Evolutionary conservation across 768 basidiomycete species (phyloP), one percentile per base, ranked within the genome.

Genomic region (Termitomyces sp.): DNA sequence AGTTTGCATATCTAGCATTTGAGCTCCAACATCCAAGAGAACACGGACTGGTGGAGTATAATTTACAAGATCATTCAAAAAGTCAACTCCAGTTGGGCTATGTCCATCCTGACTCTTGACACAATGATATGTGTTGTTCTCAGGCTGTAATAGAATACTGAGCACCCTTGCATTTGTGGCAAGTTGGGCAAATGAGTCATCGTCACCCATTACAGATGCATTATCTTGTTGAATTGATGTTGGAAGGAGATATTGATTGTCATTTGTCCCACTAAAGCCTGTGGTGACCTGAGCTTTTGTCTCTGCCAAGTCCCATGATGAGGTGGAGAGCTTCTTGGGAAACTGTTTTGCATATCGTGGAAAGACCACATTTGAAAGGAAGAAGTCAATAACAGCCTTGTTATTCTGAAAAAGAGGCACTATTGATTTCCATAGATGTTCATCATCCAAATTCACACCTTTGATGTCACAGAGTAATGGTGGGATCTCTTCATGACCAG

Each of bases 21-120:
- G 82, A 0, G 82, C 82, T 4, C 82, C 83, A 13, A 84, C 81
- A 37, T 84, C 82, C n/a, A 84, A 66, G 16, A 84, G 65, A 6
- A 83, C 80, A n/a, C 71, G 72, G 22, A 83, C 70, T 24, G 70
- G 65, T 5, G 75, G 76, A 1, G 53, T 56, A 59, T 78, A 71
- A 0, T 57, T 16, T 8, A 70, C 69, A 3, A 84, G 11, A 15
- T 67, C 55, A 1, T 62, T 13, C 18, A 81, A 59, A 54, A 77
- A 66, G 13, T 70, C 60, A 1, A 7, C 1, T 1, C 69, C 65
- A 4, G 67, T 67, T 18, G 67, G 63, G 3, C 41, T 42, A n/a
- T 55, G 58, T 27, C 60, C 68, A 61, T 58, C 61, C 55, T 33
- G 59, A 59, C 54, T 66, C 59, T 33, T 62, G 15, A 66, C 48